Evolutionary conservation across 2,329 filamentous ascomycete species (phyloP).

Genomic region (Beauveria australis): DNA sequence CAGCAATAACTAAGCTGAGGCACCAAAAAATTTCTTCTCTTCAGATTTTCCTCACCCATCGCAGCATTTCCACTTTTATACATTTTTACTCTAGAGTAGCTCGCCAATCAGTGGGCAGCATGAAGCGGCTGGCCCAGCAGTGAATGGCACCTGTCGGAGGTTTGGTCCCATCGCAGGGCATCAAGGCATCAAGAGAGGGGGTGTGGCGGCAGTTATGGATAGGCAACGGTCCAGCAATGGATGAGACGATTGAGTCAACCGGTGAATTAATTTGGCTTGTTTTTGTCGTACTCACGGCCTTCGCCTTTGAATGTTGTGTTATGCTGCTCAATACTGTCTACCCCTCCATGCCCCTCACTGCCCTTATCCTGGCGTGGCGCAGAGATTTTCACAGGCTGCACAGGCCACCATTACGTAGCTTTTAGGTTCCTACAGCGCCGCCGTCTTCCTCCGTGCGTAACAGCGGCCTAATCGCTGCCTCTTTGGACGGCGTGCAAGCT

Average conservation of each 20-base stretch:
- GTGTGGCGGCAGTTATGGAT: background rate
- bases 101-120: background rate
- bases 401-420: conserved; percentile 7
- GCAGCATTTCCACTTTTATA: background rate
- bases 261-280: background rate
- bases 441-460: background rate
- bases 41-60: background rate
- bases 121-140: background rate
- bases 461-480: background rate
- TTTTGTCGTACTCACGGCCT: too few species aligned
- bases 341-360: conserved; percentile 10
- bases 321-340: background rate
- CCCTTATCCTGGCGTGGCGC: background rate
- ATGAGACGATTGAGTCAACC: background rate
- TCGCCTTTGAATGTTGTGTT: background rate
- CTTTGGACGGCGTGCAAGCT: background rate
- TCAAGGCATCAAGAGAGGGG: background rate
- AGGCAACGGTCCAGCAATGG: background rate
- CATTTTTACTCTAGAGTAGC: background rate
- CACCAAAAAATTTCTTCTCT: conserved; percentile 5
- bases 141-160: background rate
- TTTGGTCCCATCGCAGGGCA: conserved; percentile 7
- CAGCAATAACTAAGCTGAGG: background rate
- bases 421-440: background rate
- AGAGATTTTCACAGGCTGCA: conserved; percentile 1